Conservation (phyloP, 305 asterid species). For the Salvia sclarea region DNA sequence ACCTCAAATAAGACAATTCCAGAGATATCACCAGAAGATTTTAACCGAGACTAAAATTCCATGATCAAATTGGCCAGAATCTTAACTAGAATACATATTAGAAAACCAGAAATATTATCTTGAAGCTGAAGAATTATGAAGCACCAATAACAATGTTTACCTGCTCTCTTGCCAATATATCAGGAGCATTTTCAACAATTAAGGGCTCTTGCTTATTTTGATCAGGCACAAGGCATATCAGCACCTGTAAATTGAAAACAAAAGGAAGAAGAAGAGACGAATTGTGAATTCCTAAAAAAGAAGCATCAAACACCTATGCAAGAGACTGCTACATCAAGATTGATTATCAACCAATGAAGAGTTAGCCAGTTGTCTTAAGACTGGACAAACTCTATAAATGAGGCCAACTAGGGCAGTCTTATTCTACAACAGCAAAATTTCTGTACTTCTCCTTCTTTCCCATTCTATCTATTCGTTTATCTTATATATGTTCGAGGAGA, state of each 20-base stretch:
- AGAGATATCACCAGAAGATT: background rate
- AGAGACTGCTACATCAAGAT: background rate
- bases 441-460: background rate
- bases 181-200: slow-evolving; percentile 75
- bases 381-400: background rate
- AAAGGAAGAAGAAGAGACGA: slow-evolving; percentile 21
- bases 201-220: slow-evolving; percentile 85
- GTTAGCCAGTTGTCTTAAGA: slow-evolving; percentile 1
- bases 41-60: background rate
- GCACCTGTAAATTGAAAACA: slow-evolving; percentile 52
- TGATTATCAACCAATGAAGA: background rate
- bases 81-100: background rate
- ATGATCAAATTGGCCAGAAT: background rate
- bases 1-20: background rate
- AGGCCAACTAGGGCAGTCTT: background rate
- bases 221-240: slow-evolving; percentile 69
- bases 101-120: slow-evolving; percentile 5
- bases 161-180: slow-evolving; percentile 96
- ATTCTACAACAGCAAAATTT: background rate
- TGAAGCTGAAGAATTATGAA: slow-evolving; percentile 25
- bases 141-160: slow-evolving; percentile 36
- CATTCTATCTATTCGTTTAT: background rate
- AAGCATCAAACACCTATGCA: background rate
- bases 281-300: slow-evolving; percentile 12
- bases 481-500: background rate